Evolutionary conservation across 1,284 basidiomycete genomes (phyloP), one percentile per base, ranked within the genome.

Genomic region (Flammula alnicola): DNA sequence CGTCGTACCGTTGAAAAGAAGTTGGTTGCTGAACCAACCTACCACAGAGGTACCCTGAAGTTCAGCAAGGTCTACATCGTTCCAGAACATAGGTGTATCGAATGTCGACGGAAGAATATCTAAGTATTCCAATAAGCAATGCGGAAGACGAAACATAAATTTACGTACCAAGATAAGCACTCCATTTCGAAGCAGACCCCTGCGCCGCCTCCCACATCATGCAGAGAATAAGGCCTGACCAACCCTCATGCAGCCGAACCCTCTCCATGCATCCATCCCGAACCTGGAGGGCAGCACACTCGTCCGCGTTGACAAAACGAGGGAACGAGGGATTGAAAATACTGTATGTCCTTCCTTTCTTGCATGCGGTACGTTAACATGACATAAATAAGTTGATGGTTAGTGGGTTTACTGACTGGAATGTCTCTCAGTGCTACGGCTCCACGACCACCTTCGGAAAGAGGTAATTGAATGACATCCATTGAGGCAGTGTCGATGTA

Each of bases 81-180:
- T 71, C 97, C 96, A 99, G 67, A 98, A 97, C 93, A 99, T 98
- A 1, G 95, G 93, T 0, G 95, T 96, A 56, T 89, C 80, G 64
- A 99, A 99, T 7, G 59, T 54, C 1, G 64, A 73, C 0, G 96
- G 95, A 60, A 98, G 77, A 27, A 72, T 76, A 23, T 69, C 84
- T 88, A 22, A 39, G 14, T 30, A 14, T n/a, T 43, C 27, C n/a
- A 43, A n/a, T 29, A 17, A 16, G 20, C 9, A 37, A 36, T 44
- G 33, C 12, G 17, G n/a, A n/a, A 56, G n/a, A 5, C 16, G 5
- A 43, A 44, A 39, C n/a, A n/a, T n/a, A 17, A 17, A 29, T 27
- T 8, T 45, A 70, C 80, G 45, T 53, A 91, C 90, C 71, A 12
- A 93, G 70, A 69, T 93, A 93, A 4, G 72, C 76, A 7, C 65